phyloP scores from a whole-genome alignment of 1,284 basidiomycete species.

The Cutaneotrichosporon sp. region DNA sequence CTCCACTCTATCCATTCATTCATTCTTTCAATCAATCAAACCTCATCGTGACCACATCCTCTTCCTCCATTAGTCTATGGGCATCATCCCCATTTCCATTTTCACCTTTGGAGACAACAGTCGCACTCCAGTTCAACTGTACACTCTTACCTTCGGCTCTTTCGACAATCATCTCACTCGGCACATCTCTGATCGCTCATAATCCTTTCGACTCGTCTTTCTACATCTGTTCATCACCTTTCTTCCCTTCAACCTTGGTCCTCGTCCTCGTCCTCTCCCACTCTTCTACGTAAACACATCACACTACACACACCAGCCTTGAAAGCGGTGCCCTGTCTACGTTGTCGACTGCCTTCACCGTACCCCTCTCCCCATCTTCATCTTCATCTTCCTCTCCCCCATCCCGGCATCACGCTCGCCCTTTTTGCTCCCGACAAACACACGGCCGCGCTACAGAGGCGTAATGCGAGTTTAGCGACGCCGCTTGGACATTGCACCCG shows the following conservation, averaged over 20 bases:
- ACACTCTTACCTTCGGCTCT: background rate
- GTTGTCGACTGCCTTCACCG: background rate
- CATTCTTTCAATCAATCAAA: background rate
- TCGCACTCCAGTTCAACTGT: background rate
- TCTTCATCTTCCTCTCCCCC: background rate
- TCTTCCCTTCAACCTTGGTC: background rate
- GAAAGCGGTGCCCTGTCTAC: background rate
- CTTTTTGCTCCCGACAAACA: constrained; percentile 4
- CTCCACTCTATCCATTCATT: background rate
- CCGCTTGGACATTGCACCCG: background rate
- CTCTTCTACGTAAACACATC: background rate
- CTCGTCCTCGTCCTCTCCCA: background rate
- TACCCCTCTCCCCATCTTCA: background rate
- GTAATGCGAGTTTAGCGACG: constrained; percentile 5
- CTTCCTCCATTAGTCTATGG: background rate
- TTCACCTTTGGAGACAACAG: background rate
- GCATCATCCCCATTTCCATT: background rate
- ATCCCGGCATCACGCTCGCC: background rate
- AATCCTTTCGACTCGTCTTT: background rate
- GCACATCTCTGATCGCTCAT: background rate
- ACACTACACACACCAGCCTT: background rate
- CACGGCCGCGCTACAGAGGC: background rate
- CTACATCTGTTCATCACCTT: background rate
- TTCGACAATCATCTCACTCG: background rate
- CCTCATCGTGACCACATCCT: background rate